Evolutionary conservation across 768 basidiomycete genomes (phyloP).

Genomic region (Mycena galericulata): DNA sequence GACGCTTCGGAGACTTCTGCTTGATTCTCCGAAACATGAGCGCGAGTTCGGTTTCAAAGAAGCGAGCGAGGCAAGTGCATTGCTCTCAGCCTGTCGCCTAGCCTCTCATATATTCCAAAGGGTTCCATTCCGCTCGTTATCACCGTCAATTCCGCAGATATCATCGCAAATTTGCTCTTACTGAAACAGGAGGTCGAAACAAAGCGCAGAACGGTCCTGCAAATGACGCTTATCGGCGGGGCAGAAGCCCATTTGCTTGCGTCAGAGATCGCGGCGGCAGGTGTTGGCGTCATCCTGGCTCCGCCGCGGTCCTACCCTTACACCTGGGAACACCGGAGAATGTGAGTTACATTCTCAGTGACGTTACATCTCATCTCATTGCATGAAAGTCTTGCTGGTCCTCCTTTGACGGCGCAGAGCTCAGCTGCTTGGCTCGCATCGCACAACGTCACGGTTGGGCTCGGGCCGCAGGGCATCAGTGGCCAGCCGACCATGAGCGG

Average conservation of each 20-base stretch:
- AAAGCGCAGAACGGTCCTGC: constrained; percentile 52
- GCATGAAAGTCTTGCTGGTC: constrained; percentile 62
- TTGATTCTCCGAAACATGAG: constrained; percentile 52
- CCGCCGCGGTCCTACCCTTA: constrained; percentile 78
- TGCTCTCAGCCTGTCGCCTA: not conserved
- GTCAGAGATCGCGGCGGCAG: constrained; percentile 72
- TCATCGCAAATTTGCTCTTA: constrained; percentile 71
- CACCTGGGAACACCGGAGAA: constrained; percentile 72
- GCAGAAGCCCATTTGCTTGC: constrained; percentile 81
- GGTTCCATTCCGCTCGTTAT: constrained; percentile 73
- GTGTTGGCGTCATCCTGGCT: constrained; percentile 76
- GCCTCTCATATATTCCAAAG: constrained; percentile 40
- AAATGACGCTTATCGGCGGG: constrained; percentile 67
- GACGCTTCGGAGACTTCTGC: constrained; percentile 64
- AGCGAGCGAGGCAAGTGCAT: constrained; percentile 55
- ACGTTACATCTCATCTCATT: not conserved
- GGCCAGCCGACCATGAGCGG: constrained; percentile 9
- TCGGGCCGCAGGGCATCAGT: constrained; percentile 52
- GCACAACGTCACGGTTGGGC: constrained; percentile 76
- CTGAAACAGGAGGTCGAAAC: constrained; percentile 74
- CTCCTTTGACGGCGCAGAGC: constrained; percentile 61
- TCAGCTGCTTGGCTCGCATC: constrained; percentile 67
- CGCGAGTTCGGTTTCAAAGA: constrained; percentile 55
- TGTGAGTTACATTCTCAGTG: constrained; percentile 52
- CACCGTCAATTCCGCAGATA: constrained; percentile 72